phyloP scores from a whole-genome alignment of 2,329 filamentous ascomycete species.

The Colletotrichum sp. region DNA sequence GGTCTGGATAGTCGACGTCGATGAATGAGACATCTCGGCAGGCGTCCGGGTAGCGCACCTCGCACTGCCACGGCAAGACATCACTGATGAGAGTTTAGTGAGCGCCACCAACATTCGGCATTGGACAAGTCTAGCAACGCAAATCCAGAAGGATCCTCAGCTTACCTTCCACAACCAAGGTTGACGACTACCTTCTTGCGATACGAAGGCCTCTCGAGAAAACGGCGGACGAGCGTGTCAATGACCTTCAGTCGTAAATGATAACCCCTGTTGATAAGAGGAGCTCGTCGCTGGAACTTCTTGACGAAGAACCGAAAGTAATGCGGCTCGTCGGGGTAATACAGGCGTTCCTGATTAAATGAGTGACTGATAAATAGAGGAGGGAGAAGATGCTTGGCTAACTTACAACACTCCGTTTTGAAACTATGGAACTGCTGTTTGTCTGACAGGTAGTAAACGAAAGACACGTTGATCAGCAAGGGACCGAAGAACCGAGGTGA shows the following conservation, averaged over 20 bases:
- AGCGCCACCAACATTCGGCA: constrained; percentile 3
- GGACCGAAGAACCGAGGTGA: background rate
- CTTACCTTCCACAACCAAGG: constrained; percentile 88
- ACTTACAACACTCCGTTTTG: constrained; percentile 86
- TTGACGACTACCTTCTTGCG: constrained; percentile 80
- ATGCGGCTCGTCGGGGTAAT: constrained; percentile 77
- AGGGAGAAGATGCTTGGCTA: background rate
- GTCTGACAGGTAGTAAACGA: constrained; percentile 57
- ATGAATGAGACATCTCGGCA: constrained; percentile 72
- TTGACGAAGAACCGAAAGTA: constrained; percentile 89
- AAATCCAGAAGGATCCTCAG: constrained; percentile 24
- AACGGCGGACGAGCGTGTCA: constrained; percentile 75
- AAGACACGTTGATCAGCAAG: background rate
- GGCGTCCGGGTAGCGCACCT: constrained; percentile 66
- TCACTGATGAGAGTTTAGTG: constrained; percentile 56
- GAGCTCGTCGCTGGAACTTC: constrained; percentile 82
- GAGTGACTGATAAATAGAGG: background rate
- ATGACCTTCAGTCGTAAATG: constrained; percentile 86
- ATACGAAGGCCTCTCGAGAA: constrained; percentile 61
- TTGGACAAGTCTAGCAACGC: background rate
- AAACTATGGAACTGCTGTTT: constrained; percentile 90
- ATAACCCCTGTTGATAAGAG: constrained; percentile 89
- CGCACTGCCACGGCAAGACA: constrained; percentile 84
- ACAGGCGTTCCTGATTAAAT: constrained; percentile 58
- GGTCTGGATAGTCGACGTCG: constrained; percentile 84